phyloP scores from a whole-genome alignment of 129 eudicot species.

The Erigeron canadensis region DNA sequence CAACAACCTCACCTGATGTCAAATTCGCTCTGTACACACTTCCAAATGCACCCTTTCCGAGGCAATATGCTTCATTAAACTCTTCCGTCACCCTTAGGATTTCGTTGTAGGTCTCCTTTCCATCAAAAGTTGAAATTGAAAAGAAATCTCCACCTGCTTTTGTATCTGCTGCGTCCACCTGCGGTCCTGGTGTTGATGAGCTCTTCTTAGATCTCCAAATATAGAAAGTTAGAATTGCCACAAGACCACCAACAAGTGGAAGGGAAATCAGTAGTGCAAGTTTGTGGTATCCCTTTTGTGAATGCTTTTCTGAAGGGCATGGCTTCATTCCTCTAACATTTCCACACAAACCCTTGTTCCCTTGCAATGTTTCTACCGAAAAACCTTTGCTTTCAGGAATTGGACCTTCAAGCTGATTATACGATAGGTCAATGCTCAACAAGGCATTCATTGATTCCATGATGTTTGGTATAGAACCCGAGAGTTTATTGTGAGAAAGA shows the following conservation, averaged over 20 bases:
- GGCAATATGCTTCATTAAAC: conserved; percentile 30
- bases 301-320: conserved; percentile 4
- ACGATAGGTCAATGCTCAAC: conserved; percentile 25
- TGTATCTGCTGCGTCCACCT: background rate
- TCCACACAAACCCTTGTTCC: conserved; percentile 38
- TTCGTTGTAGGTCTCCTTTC: conserved; percentile 20
- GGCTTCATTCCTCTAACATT: conserved; percentile 21
- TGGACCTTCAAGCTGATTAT: conserved; percentile 30
- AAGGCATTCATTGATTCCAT: background rate
- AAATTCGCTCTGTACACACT: conserved; percentile 34
- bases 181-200: background rate
- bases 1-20: conserved; percentile 16
- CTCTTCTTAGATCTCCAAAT: background rate
- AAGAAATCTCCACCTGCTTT: background rate
- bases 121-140: conserved; percentile 23
- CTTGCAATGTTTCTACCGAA: conserved; percentile 25
- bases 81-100: conserved; percentile 28
- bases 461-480: conserved; percentile 33
- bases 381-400: conserved; percentile 29
- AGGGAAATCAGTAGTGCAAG: conserved; percentile 24
- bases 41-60: conserved; percentile 36
- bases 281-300: background rate
- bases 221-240: background rate
- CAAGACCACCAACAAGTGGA: conserved; percentile 24
- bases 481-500: conserved; percentile 30